Evolutionary conservation across 1,284 basidiomycete genomes (phyloP).

Genomic region (Pascua guehoae): DNA sequence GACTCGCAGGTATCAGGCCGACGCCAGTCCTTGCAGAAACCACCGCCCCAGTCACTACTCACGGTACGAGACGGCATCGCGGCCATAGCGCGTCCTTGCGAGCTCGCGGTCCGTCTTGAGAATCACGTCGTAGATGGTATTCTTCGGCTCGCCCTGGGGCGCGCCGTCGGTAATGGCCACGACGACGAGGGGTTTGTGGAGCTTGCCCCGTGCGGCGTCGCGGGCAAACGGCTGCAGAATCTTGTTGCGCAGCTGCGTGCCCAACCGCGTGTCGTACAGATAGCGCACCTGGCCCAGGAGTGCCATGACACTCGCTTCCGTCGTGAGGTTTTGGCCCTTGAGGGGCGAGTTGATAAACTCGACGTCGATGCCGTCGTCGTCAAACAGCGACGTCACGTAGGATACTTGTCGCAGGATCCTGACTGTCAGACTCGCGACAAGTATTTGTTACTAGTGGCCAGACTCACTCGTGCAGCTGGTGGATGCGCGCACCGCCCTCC

Average conservation of each 20-base stretch:
- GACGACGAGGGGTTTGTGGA: constrained; percentile 51
- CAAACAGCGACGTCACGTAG: constrained; percentile 48
- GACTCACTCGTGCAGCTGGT: constrained; percentile 46
- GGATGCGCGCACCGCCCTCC: constrained; percentile 46
- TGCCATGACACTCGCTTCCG: constrained; percentile 28
- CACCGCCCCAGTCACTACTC: not conserved
- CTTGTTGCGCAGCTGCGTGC: constrained; percentile 38
- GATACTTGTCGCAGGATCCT: constrained; percentile 46
- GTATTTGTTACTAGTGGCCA: not conserved
- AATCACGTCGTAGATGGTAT: constrained; percentile 9
- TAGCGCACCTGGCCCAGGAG: constrained; percentile 5
- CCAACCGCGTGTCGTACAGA: constrained; percentile 3
- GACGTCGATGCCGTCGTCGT: constrained; percentile 49
- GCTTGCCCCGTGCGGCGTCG: constrained; percentile 41
- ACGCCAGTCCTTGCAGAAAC: no score
- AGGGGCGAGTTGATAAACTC: constrained; percentile 51
- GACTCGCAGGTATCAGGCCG: no score
- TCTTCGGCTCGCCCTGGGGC: constrained; percentile 7
- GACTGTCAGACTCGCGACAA: not conserved
- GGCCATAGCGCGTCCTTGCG: constrained; percentile 10
- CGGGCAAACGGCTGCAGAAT: constrained; percentile 51
- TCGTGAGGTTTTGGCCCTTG: constrained; percentile 49
- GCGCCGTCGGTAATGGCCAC: constrained; percentile 46
- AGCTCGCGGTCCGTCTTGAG: constrained; percentile 9
- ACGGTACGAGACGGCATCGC: constrained; percentile 7